Conservation (phyloP, 495 filamentous ascomycete genomes). For the Choiromyces venosus region DNA sequence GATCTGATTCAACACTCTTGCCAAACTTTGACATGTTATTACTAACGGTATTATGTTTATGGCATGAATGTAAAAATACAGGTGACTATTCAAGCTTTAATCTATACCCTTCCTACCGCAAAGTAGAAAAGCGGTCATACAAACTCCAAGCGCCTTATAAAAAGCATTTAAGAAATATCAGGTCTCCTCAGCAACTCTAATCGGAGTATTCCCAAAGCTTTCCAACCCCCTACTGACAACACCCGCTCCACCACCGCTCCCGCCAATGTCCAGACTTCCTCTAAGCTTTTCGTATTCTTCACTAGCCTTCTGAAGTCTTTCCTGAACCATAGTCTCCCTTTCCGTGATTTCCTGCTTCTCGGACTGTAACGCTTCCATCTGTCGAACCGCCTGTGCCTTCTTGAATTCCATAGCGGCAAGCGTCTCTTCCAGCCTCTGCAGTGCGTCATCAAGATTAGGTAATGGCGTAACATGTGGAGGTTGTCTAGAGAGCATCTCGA, state of each 20-base stretch:
- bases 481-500: conserved; percentile 37
- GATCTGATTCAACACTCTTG: neutral
- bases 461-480: conserved; percentile 54
- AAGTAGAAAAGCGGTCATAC: neutral
- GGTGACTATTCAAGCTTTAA: neutral
- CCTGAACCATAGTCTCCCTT: conserved; percentile 75
- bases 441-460: conserved; percentile 51
- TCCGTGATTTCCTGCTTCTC: conserved; percentile 66
- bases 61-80: neutral
- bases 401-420: conserved; percentile 55
- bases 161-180: conserved; percentile 6
- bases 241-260: conserved; percentile 37
- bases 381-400: conserved; percentile 51
- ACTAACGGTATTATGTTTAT: neutral
- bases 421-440: conserved; percentile 49
- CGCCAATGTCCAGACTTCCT: conserved; percentile 44
- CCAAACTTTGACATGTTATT: neutral
- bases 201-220: conserved; percentile 57
- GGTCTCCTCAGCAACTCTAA: conserved; percentile 38
- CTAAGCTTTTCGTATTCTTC: conserved; percentile 55
- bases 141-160: neutral
- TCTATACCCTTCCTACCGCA: neutral
- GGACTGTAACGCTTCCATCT: conserved; percentile 57
- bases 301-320: conserved; percentile 71
- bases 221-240: conserved; percentile 35